Percentiles rank a stretch among this genome's conserved stretches.
phyloP scores from a whole-genome alignment of 2,329 filamentous ascomycete genomes.

The Thielaviopsis euricoi region DNA sequence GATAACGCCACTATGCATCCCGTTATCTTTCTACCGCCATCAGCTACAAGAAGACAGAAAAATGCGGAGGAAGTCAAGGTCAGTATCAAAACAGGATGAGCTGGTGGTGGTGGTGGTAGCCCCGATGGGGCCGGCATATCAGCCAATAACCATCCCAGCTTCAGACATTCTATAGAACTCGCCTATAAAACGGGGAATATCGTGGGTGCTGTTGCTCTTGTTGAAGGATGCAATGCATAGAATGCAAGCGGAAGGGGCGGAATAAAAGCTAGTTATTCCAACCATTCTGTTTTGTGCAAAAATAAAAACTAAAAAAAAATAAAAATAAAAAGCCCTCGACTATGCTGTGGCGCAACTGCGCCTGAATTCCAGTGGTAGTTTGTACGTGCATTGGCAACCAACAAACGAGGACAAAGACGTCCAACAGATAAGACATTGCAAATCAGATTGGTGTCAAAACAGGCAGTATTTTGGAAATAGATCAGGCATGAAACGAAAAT shows the following conservation, averaged over 20 bases:
- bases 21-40: not conserved
- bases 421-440: not conserved
- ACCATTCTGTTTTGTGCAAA: not conserved
- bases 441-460: not conserved
- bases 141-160: not conserved
- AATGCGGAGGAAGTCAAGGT: no score
- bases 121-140: not conserved
- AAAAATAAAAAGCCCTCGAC: no score
- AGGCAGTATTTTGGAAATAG: no score
- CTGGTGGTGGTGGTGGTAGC: not conserved
- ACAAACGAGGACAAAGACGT: not conserved
- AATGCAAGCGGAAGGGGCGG: not conserved
- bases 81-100: not conserved
- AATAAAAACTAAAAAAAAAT: no score
- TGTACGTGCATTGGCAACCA: no score
- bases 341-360: no score
- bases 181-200: not conserved
- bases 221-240: not conserved
- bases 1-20: not conserved
- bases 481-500: no score
- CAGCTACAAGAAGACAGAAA: no score
- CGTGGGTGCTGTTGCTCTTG: not conserved
- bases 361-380: no score
- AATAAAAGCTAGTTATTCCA: not conserved
- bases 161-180: not conserved